These are phyloP conservation scores for Xylariaceae sp. DNA, from an alignment of 2,329 filamentous ascomycete genomes.

Conservation along the genomic window DNA sequence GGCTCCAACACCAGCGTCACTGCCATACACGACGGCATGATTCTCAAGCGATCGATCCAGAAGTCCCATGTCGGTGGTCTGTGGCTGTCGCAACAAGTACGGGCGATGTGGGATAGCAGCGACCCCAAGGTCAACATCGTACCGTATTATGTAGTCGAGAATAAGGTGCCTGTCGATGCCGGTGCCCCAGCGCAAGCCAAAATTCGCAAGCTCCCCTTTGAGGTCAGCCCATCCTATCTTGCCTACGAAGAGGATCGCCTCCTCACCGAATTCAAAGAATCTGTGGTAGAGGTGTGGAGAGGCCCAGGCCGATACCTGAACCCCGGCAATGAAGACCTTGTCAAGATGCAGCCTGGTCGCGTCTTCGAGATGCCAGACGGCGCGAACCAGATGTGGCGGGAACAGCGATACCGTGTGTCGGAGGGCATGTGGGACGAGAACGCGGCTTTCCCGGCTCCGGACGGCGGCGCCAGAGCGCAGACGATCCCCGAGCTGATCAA, in stretches of 20 bases:
- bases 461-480: slow-evolving; percentile 53
- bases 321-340: slow-evolving; percentile 71
- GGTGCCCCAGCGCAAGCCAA: slow-evolving; percentile 72
- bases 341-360: slow-evolving; percentile 68
- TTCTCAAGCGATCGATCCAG: slow-evolving; percentile 84
- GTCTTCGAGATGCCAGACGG: slow-evolving; percentile 98
- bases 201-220: slow-evolving; percentile 63
- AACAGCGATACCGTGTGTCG: slow-evolving; percentile 78
- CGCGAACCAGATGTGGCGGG: slow-evolving; percentile 90
- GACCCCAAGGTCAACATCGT: slow-evolving; percentile 68
- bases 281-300: slow-evolving; percentile 88
- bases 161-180: slow-evolving; percentile 85
- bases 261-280: slow-evolving; percentile 95
- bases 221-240: slow-evolving; percentile 67
- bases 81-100: slow-evolving; percentile 85
- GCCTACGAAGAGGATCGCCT: slow-evolving; percentile 87
- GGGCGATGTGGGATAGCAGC: slow-evolving; percentile 68
- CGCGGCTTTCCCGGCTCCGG: slow-evolving; percentile 56
- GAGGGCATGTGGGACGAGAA: slow-evolving; percentile 90
- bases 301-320: slow-evolving; percentile 65
- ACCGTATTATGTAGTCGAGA: slow-evolving; percentile 82
- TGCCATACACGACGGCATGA: slow-evolving; percentile 89
- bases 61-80: slow-evolving; percentile 82
- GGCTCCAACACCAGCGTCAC: slow-evolving; percentile 30
- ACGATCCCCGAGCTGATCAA: slow-evolving; percentile 82